Evolutionary conservation across 805 yeast genomes (phyloP).

Genomic region (Candida sanyiensis): DNA sequence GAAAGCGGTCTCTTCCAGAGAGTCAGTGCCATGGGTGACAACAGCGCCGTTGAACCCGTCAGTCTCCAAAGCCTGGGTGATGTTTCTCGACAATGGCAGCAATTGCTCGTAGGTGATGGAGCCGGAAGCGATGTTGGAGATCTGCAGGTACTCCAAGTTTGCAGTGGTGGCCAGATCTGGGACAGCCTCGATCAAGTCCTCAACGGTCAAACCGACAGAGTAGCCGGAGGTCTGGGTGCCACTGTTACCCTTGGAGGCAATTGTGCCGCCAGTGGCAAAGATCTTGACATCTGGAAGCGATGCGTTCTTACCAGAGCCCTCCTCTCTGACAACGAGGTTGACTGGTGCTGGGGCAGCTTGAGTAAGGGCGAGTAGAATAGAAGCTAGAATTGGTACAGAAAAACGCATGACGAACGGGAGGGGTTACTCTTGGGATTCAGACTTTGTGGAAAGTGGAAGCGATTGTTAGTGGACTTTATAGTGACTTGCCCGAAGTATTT

Average conservation of each 20-base stretch:
- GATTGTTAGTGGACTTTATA: too few relatives aligned
- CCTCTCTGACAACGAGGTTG: constrained; percentile 6
- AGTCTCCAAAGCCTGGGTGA: constrained; percentile 37
- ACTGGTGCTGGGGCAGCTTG: constrained; percentile 4
- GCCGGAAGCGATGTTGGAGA: constrained; percentile 53
- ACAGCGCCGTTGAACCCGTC: constrained; percentile 50
- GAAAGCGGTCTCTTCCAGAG: constrained; percentile 63
- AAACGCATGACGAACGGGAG: too few relatives aligned
- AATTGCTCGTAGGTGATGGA: constrained; percentile 45
- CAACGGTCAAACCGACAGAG: constrained; percentile 44
- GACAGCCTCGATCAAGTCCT: constrained; percentile 45
- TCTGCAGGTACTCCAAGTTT: constrained; percentile 35
- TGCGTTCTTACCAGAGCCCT: constrained; percentile 7
- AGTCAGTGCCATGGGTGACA: constrained; percentile 68
- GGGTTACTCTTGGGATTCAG: too few relatives aligned
- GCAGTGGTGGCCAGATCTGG: constrained; percentile 53
- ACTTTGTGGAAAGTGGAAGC: too few relatives aligned
- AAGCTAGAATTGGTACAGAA: constrained; percentile 1
- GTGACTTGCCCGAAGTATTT: too few relatives aligned
- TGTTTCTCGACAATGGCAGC: constrained; percentile 39
- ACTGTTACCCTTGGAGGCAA: constrained; percentile 46
- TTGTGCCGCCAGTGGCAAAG: constrained; percentile 56
- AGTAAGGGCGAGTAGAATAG: not conserved
- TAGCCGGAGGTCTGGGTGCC: constrained; percentile 50
- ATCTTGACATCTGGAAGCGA: constrained; percentile 35